Evolutionary conservation across 2,329 filamentous ascomycete species (phyloP).

Genomic region (Aspergillus novofumigatus): DNA sequence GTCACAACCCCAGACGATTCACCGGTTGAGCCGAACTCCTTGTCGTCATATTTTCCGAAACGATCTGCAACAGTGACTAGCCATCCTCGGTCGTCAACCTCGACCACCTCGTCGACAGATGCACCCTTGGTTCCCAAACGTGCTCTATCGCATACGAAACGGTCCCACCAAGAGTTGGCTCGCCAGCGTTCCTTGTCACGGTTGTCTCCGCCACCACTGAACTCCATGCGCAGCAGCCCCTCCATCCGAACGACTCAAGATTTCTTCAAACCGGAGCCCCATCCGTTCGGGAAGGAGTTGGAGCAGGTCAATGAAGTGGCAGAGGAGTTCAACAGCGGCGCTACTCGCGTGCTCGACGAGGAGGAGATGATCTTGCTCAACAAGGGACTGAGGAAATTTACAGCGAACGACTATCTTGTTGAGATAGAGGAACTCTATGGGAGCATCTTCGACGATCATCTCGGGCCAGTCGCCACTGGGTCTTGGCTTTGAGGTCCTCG

Average conservation of each 20-base stretch:
- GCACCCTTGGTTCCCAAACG: slow-evolving; percentile 71
- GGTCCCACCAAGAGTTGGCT: slow-evolving; percentile 71
- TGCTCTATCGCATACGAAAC: slow-evolving; percentile 83
- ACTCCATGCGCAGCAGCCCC: slow-evolving; percentile 32
- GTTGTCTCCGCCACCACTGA: slow-evolving; percentile 39
- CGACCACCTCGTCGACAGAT: slow-evolving; percentile 44
- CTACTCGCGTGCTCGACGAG: slow-evolving; percentile 62
- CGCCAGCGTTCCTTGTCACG: slow-evolving; percentile 63
- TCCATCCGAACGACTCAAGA: slow-evolving; percentile 32
- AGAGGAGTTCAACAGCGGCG: slow-evolving; percentile 67
- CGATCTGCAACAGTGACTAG: slow-evolving; percentile 62
- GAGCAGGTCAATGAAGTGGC: slow-evolving; percentile 89
- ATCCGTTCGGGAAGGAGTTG: slow-evolving; percentile 86
- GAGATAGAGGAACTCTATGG: slow-evolving; percentile 70
- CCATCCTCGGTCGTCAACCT: slow-evolving; percentile 46
- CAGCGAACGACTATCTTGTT: slow-evolving; percentile 74
- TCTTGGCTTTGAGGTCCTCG: slow-evolving; percentile 37
- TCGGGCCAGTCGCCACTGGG: slow-evolving; percentile 30
- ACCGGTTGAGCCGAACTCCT: slow-evolving; percentile 51
- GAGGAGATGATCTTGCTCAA: slow-evolving; percentile 67
- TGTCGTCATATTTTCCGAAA: slow-evolving; percentile 62
- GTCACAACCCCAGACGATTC: slow-evolving; percentile 45
- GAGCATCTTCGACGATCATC: slow-evolving; percentile 53
- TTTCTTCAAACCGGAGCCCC: slow-evolving; percentile 37
- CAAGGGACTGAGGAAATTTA: slow-evolving; percentile 68